A percentile compares a stretch with the other conserved stretches of the same genome.
Evolutionary conservation across 768 basidiomycete species (phyloP).

Genomic region (Sarcomyxa edulis): DNA sequence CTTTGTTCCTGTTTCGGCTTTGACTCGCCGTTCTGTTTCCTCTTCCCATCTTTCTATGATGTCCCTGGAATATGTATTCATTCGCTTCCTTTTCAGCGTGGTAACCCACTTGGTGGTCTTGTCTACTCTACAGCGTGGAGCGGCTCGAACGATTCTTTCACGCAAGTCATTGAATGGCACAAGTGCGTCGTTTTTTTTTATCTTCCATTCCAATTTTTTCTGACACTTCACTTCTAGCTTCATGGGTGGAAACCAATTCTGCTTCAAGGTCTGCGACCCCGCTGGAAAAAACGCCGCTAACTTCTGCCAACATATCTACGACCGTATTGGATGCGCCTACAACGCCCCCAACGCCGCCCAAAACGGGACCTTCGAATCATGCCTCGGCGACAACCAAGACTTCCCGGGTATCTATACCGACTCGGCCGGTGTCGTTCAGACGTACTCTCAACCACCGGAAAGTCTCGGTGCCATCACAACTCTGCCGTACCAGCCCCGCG

Average conservation of each 20-base stretch:
- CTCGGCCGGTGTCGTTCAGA: constrained; percentile 24
- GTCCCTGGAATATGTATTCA: background rate
- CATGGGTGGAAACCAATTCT: constrained; percentile 62
- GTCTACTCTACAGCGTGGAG: constrained; percentile 56
- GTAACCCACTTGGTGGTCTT: constrained; percentile 77
- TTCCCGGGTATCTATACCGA: constrained; percentile 47
- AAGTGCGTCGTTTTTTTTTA: constrained; percentile 33
- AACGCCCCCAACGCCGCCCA: constrained; percentile 65
- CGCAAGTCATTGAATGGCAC: constrained; percentile 66
- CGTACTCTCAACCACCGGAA: constrained; percentile 11
- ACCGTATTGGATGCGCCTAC: constrained; percentile 70
- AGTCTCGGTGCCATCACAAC: constrained; percentile 6
- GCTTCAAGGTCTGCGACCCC: constrained; percentile 71
- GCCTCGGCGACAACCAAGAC: constrained; percentile 60
- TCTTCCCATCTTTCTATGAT: background rate
- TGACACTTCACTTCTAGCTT: constrained; percentile 39
- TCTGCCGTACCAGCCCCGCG: constrained; percentile 5
- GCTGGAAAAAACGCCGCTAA: constrained; percentile 37
- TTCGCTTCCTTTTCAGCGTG: constrained; percentile 39
- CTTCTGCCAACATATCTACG: constrained; percentile 69
- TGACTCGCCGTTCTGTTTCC: constrained; percentile 9
- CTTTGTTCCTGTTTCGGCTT: background rate
- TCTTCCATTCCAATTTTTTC: background rate
- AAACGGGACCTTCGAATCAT: constrained; percentile 56
- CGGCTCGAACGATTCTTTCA: constrained; percentile 32